phyloP scores from a whole-genome alignment of 371 early-diverging fungal species.

The Apophysomyces trapeziformis region DNA sequence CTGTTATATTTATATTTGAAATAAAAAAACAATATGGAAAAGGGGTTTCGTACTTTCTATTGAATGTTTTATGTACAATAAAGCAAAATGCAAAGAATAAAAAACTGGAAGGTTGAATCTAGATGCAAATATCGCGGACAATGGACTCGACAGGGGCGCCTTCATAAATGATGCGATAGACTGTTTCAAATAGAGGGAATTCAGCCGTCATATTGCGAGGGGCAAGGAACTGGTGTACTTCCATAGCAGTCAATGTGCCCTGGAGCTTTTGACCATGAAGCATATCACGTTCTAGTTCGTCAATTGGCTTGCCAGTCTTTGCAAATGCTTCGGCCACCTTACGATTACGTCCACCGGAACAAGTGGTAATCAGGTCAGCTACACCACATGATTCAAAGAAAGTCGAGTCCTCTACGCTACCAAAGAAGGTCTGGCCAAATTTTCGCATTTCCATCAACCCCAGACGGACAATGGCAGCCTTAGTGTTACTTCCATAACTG shows the following conservation, averaged over 20 bases:
- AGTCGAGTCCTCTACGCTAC: conserved; percentile 80
- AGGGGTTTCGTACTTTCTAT: not conserved
- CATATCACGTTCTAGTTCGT: conserved; percentile 86
- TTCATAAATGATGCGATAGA: conserved; percentile 91
- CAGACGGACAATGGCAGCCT: conserved; percentile 96
- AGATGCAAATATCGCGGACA: conserved; percentile 32
- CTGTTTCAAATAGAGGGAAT: conserved; percentile 88
- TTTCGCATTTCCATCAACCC: conserved; percentile 98
- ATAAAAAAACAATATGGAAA: not conserved
- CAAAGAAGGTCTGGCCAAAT: conserved; percentile 85
- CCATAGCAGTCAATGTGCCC: conserved; percentile 92
- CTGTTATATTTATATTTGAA: not conserved
- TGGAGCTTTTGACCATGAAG: conserved; percentile 98
- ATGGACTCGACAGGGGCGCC: conserved; percentile 44
- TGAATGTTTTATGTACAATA: not conserved
- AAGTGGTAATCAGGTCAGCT: conserved; percentile 94
- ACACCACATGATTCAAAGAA: conserved; percentile 98
- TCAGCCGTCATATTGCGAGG: conserved; percentile 65
- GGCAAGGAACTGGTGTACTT: conserved; percentile 83
- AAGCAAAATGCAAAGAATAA: not conserved
- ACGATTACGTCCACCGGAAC: conserved; percentile 97
- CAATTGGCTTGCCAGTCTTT: conserved; percentile 87
- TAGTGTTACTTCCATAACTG: conserved; percentile 91
- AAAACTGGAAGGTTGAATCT: conserved; percentile 11
- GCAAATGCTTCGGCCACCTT: conserved; percentile 93